Evolutionary conservation across 768 basidiomycete genomes (phyloP).

Genomic region (Fistulinella prunicolor): DNA sequence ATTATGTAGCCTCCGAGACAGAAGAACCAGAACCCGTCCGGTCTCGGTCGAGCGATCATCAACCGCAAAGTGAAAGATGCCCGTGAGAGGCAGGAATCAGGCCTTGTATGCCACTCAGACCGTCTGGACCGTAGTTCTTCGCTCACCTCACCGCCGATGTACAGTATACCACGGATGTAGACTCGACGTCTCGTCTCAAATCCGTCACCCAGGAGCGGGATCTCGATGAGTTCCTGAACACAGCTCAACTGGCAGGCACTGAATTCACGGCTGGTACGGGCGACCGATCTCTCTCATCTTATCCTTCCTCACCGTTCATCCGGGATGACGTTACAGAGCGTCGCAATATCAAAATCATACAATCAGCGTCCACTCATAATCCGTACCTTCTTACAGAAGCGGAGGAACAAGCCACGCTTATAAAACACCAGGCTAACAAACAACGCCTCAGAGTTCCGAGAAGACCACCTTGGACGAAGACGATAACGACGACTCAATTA

Average conservation of each 20-base stretch:
- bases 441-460: slow-evolving; percentile 81
- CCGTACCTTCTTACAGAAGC: slow-evolving; percentile 81
- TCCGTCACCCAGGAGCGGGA: slow-evolving; percentile 96
- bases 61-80: slow-evolving; percentile 65
- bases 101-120: slow-evolving; percentile 53
- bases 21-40: slow-evolving; percentile 67
- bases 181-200: slow-evolving; percentile 64
- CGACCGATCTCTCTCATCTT: neutral
- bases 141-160: slow-evolving; percentile 24
- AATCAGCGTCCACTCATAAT: slow-evolving; percentile 60
- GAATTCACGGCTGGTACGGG: slow-evolving; percentile 91
- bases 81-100: slow-evolving; percentile 40
- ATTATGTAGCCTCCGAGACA: slow-evolving; percentile 50
- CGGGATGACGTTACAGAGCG: slow-evolving; percentile 47
- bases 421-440: slow-evolving; percentile 72
- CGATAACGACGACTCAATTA: slow-evolving; percentile 71
- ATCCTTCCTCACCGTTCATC: slow-evolving; percentile 5
- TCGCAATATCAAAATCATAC: slow-evolving; percentile 76
- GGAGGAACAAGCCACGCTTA: slow-evolving; percentile 74
- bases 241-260: slow-evolving; percentile 89
- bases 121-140: neutral
- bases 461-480: slow-evolving; percentile 85
- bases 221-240: slow-evolving; percentile 93
- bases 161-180: slow-evolving; percentile 72
- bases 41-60: slow-evolving; percentile 93